Base-by-base conservation (phyloP, 805 yeast species). In the Ogataea wickerhamii region DNA sequence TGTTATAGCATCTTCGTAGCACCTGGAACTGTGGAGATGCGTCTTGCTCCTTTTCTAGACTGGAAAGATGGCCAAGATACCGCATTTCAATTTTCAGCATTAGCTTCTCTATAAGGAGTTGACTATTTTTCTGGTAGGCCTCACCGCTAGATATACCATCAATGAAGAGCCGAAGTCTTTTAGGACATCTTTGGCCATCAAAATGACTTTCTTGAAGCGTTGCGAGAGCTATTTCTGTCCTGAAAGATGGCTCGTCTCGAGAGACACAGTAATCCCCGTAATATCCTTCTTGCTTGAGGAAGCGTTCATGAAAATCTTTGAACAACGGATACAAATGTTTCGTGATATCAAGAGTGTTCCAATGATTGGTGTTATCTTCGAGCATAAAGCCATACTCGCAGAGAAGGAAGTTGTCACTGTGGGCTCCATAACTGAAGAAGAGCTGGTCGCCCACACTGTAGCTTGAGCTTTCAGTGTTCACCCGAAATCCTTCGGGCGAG, bases 371-470 rank as follows among this genome's bases (percentile, higher is more conserved):
- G 1, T 36, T 40, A 0, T 43, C 24, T 0, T 57, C 55, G 1
- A 84, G 58, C 25, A 71, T 68, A 65, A 91, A 91, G 1, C 97
- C 98, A 55, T 91, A 91, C 58, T 91, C 98, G 51, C 84, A 78
- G 7, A 87, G 64, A 23, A 91, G 61, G 47, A 86, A 86, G 34
- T 79, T 87, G 56, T 91, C 88, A 7, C 84, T 78, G 58, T 91
- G 97, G 1, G 96, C 80, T 1, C 98, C 98, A 56, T 91, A 91
- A 36, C 82, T 76, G 47, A 91, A 70, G 49, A 67, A 76, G 2
- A 91, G 48, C 55, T 89, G 94, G 12, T 79, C 79, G 4, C 52
- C 56, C 35, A 51, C 5, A 6, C 55, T 41, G 47, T 66, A 70
- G 36, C 56, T 34, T 48, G 52, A 44, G 47, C 28, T 17, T 13